Base-by-base conservation (phyloP, 768 basidiomycete species). In the Tricholoma sp. region DNA sequence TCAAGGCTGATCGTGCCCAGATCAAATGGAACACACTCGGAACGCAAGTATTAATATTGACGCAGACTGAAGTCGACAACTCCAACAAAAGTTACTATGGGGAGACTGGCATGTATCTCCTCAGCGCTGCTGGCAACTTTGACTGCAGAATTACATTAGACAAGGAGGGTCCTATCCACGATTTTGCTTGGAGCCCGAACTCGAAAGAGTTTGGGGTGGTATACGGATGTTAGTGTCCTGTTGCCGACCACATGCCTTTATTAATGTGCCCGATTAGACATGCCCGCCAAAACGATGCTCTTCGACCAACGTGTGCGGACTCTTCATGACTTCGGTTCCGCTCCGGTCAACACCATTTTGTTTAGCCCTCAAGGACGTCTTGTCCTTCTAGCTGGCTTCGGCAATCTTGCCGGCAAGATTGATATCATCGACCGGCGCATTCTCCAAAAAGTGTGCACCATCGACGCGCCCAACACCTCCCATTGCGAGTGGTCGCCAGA, bases 81-180 rank as follows among this genome's bases (percentile, higher is more conserved):
- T 88, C 91, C 47, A 96, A 96, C 71, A 97, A 91, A 81, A 94
- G 88, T 65, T 99, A 99, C 71, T 99, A 98, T 62, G 97, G 97
- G 53, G 96, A 98, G 76, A 97, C 95, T 2, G 91, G 92, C 52
- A 76, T 99, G 65, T 98, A 96, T 73, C 80, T 98, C 12, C 82
- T 98, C 59, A 94, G 88, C 60, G 85, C 94, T 15, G 88, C 92
- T 8, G 95, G 96, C 13, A 91, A 93, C 63, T 98, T 94, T 63
- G 95, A 98, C 68, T 93, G 91, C 67, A 80, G 93, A 29, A 89
- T 98, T 28, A 75, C 80, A 1, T 74, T 91, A 63, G 94, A 97
- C 74, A 98, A 97, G 76, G 96, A 98, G 59, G 97, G 97, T 1
- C 94, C 94, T 0, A 93, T 99, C 59, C 94, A 97, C 65, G 97